Evolutionary conservation across 2,329 filamentous ascomycete genomes (phyloP).

Genomic region (Zymoseptoria tritici): DNA sequence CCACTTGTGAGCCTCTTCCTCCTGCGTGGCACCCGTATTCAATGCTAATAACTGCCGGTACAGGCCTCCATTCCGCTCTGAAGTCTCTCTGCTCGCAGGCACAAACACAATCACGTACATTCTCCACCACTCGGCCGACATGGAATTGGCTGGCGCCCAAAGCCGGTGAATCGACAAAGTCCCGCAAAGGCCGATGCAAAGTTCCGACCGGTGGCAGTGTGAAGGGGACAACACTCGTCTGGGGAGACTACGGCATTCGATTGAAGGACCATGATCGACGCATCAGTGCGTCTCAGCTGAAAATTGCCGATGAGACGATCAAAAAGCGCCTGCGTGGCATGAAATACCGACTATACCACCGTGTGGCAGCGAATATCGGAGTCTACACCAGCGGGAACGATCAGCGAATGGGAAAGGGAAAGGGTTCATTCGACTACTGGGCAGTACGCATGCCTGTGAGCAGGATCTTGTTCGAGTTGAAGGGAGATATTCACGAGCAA

Average conservation of each 20-base stretch:
- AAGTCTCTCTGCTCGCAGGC: slow-evolving; percentile 18
- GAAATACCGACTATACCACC: slow-evolving; percentile 86
- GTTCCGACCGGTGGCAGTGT: slow-evolving; percentile 85
- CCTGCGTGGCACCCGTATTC: neutral
- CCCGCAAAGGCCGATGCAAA: slow-evolving; percentile 75
- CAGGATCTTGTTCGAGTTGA: slow-evolving; percentile 86
- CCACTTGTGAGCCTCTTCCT: slow-evolving; percentile 22
- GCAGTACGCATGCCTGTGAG: slow-evolving; percentile 82
- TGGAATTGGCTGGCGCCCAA: slow-evolving; percentile 77
- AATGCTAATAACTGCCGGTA: neutral
- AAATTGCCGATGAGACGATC: slow-evolving; percentile 90
- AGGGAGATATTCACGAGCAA: slow-evolving; percentile 88
- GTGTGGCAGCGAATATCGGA: slow-evolving; percentile 85
- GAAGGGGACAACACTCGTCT: slow-evolving; percentile 90
- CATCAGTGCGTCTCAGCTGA: slow-evolving; percentile 77
- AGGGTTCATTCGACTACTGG: slow-evolving; percentile 96
- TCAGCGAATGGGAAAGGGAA: slow-evolving; percentile 98
- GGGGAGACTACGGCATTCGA: slow-evolving; percentile 91
- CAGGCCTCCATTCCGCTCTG: slow-evolving; percentile 33
- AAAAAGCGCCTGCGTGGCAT: slow-evolving; percentile 79
- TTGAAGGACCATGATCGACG: slow-evolving; percentile 91
- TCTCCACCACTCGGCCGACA: slow-evolving; percentile 20
- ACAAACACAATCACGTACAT: slow-evolving; percentile 18
- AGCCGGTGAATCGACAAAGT: slow-evolving; percentile 75
- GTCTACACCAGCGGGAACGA: slow-evolving; percentile 96